These are phyloP conservation scores for Chaetomiaceae sp. DNA, from an alignment of 2,329 filamentous ascomycete species.

Conservation along the genomic window DNA sequence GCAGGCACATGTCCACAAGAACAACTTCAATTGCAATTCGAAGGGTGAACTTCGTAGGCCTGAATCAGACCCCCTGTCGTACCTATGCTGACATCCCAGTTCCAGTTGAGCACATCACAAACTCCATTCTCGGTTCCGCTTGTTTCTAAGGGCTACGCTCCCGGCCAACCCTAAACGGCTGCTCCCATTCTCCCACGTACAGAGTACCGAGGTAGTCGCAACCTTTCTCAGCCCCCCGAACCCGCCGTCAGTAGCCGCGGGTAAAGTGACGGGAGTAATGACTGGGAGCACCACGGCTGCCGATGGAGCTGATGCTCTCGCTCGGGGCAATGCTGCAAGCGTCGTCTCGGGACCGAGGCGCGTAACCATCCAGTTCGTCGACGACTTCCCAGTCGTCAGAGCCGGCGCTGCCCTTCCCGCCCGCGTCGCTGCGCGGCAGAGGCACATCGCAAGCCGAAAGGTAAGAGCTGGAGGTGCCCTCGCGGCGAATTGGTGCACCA, in stretches of 20 bases:
- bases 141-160: too few relatives aligned
- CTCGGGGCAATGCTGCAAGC: slow-evolving; percentile 16
- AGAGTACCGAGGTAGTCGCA: too few relatives aligned
- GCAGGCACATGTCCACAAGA: too few relatives aligned
- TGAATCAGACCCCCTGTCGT: too few relatives aligned
- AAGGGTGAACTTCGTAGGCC: too few relatives aligned
- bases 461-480: slow-evolving; percentile 1
- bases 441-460: slow-evolving; percentile 5
- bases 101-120: too few relatives aligned
- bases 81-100: too few relatives aligned
- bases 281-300: slow-evolving; percentile 2
- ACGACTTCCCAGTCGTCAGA: slow-evolving; percentile 11
- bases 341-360: slow-evolving; percentile 5
- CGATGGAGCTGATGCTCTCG: slow-evolving; percentile 4
- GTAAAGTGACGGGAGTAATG: background rate
- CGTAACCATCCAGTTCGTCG: slow-evolving; percentile 4
- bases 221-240: too few relatives aligned
- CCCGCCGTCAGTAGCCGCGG: background rate
- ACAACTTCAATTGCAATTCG: too few relatives aligned
- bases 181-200: too few relatives aligned
- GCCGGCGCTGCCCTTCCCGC: slow-evolving; percentile 6
- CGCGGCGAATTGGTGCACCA: background rate
- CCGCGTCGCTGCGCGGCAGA: slow-evolving; percentile 1
- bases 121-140: too few relatives aligned
- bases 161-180: too few relatives aligned